These are phyloP conservation scores for Aureobasidium sp. DNA, from an alignment of 2,329 filamentous ascomycete genomes.

Conservation along the genomic window DNA sequence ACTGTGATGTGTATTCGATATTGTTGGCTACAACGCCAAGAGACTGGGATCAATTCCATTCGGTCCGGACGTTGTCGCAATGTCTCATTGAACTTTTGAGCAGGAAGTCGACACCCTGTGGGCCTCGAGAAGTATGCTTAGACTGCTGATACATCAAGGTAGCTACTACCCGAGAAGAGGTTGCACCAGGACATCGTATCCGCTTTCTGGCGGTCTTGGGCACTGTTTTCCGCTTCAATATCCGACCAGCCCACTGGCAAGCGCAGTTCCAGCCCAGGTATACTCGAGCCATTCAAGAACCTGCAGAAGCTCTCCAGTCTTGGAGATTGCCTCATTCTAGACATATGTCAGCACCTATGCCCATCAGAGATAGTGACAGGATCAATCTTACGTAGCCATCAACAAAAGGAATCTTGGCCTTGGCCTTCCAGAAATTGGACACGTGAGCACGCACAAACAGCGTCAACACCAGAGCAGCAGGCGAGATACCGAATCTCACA, in stretches of 20 bases:
- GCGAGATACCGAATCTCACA: conserved; percentile 19
- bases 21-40: neutral
- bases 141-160: neutral
- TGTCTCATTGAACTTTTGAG: neutral
- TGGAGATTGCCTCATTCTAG: conserved; percentile 31
- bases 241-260: conserved; percentile 25
- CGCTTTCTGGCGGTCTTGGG: neutral
- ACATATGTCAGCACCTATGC: conserved; percentile 19
- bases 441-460: conserved; percentile 28
- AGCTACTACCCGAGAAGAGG: neutral
- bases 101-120: neutral
- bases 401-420: conserved; percentile 21
- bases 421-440: conserved; percentile 29
- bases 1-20: neutral
- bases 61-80: neutral
- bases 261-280: conserved; percentile 28
- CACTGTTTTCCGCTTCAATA: neutral
- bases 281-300: conserved; percentile 31
- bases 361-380: neutral
- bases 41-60: neutral
- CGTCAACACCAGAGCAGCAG: conserved; percentile 24
- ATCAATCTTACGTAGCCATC: conserved; percentile 6
- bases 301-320: conserved; percentile 28
- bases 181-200: neutral
- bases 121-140: neutral